Evolutionary conservation across 768 basidiomycete genomes (phyloP), one percentile per base, ranked within the genome.

Genomic region (Hypsizygus marmoreus): DNA sequence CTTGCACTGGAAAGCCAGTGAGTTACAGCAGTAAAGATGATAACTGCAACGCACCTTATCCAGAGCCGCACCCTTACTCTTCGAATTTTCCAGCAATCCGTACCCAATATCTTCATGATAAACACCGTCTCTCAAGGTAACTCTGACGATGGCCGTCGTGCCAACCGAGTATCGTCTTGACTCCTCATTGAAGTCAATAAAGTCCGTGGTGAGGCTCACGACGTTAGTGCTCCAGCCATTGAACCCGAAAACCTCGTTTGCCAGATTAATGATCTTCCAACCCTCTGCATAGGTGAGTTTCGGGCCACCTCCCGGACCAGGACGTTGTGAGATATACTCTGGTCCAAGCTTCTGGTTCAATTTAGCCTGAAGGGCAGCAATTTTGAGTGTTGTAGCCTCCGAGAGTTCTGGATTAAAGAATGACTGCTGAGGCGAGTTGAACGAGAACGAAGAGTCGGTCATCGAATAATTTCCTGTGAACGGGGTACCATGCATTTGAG

Each of bases 241-340:
- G 73, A 93, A 97, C 1, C 95, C 95, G 67, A 99, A 98, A 32
- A 98, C 89, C 53, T 99, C 95, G 63, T 99, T 99, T 2, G 95
- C 97, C 17, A 99, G 77, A 60, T 95, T 95, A 66, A 99, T 97
- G 28, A 94, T 86, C 69, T 92, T 95, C 95, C 95, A 98, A 0
- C 95, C 97, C 62, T 98, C 95, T 1, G 88, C 87, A 60, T 99
- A 97, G 12, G 88, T 94, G 35, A 99, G 71, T 64, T 95, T 97
- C 12, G 80, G 79, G 3, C 89, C 91, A 31, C 87, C 88, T 13
- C 86, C 88, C 2, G 91, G 92, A 4, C 95, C 95, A 6, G 90
- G 86, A 12, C 97, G 76, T 53, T 87, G 85, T 2, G 90, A 92
- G 44, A 99, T 80, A 59, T 81, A 97, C 69, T 98, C 97, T 1